Percentiles rank a stretch among this genome's conserved stretches.
These are phyloP conservation scores for Auxenochlorella pyrenoidosa DNA, from an alignment of 139 green algal genomes.

Conservation along the genomic window DNA sequence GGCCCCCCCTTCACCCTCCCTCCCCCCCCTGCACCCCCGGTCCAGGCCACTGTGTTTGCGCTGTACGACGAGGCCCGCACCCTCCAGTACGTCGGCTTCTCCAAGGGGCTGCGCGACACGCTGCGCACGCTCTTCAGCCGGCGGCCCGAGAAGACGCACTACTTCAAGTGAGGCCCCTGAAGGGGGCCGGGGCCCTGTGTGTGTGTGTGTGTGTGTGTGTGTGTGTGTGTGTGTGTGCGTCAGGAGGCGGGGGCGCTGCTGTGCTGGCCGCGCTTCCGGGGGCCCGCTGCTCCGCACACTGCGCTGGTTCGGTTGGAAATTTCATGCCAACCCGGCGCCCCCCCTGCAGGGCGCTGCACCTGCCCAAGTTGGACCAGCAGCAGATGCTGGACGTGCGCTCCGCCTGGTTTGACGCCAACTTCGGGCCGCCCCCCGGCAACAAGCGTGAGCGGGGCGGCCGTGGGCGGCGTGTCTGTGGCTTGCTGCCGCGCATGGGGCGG, in stretches of 20 bases:
- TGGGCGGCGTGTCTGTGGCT: not conserved
- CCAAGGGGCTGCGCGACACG: constrained; percentile 79
- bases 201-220: too few relatives aligned
- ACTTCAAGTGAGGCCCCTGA: constrained; percentile 70
- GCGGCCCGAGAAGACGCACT: constrained; percentile 84
- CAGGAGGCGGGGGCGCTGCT: too few relatives aligned
- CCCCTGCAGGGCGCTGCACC: constrained; percentile 49
- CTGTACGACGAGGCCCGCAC: constrained; percentile 84
- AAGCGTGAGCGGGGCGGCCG: constrained; percentile 54
- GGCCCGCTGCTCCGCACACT: too few relatives aligned
- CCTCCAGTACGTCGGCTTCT: constrained; percentile 95
- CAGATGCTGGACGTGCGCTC: constrained; percentile 76
- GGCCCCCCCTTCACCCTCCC: too few relatives aligned
- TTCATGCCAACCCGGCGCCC: too few relatives aligned
- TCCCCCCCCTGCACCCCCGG: not conserved
- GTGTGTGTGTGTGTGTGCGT: too few relatives aligned
- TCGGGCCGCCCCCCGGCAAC: constrained; percentile 80
- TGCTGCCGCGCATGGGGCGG: not conserved
- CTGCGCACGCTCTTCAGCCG: constrained; percentile 83
- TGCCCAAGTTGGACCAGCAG: constrained; percentile 79
- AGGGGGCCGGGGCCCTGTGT: not conserved
- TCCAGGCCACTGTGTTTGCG: constrained; percentile 69
- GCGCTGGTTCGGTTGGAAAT: too few relatives aligned
- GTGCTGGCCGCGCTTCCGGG: too few relatives aligned
- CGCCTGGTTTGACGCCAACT: constrained; percentile 79